Base-by-base conservation (phyloP, 2,329 filamentous ascomycete species). In the Exophiala bonariae region DNA sequence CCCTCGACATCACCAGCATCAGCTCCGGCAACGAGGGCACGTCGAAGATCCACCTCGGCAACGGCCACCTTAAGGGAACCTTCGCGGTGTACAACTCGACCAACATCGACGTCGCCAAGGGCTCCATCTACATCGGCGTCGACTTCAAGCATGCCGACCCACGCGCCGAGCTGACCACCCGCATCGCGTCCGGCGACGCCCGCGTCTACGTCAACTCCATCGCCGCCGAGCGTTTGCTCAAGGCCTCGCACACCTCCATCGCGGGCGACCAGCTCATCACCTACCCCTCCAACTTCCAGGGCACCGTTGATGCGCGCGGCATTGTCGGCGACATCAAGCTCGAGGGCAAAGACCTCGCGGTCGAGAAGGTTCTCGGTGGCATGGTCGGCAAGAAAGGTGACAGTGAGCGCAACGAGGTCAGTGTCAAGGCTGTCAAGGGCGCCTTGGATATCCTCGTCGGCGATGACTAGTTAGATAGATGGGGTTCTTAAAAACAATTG, bases 271-370 rank as follows among this genome's bases (percentile, higher is more conserved):
- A 54, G 23, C 32, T 50, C 30, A 50, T 54, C 39, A 50, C 47
- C 3, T 54, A 54, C 23, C 50, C 50, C 8, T 31, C 50, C 11
- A 50, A 47, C 19, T 54, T 54, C 36, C 47, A 54, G 28, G 50
- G 50, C n/a, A 54, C 50, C 6, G 37, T 54, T 32, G 50, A 54
- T 19, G 50, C 47, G 3, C 20, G 50, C 7, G 47, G 47, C 11
- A 39, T 54, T 8, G 36, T 37, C 4, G 50, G 50, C 11, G 40
- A 50, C 17, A 44, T 54, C 40, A 54, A 47, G 26, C 40, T 54
- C 22, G 34, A 28, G 19, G 50, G 50, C n/a, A 46, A 54, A 28
- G 50, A 50, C 11, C 50, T 54, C 30, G 39, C 36, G 3, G 50
- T 54, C 17, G 47, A 54, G 36, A 48, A 50, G 42, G 50, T 52